Evolutionary conservation across 176 grass and related monocot species (phyloP).

Genomic region (Guadua angustifolia): DNA sequence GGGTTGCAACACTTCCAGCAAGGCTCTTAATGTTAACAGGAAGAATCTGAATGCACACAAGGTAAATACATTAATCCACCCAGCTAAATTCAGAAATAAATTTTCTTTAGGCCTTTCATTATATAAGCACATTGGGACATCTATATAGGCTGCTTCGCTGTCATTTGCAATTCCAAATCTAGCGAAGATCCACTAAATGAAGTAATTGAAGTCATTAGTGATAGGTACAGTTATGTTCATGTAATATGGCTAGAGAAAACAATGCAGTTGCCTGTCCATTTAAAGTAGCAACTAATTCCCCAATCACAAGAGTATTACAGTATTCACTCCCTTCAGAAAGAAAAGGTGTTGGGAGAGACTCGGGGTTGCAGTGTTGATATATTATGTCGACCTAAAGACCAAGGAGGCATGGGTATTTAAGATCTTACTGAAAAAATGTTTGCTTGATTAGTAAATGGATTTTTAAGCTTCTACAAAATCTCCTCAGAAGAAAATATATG

Average conservation of each 20-base stretch:
- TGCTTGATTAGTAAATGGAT: too few relatives aligned
- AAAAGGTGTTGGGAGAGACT: neutral
- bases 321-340: neutral
- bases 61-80: neutral
- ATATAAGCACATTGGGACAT: conserved; percentile 19
- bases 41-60: conserved; percentile 55
- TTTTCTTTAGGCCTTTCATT: conserved; percentile 17
- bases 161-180: neutral
- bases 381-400: too few relatives aligned
- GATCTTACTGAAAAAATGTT: too few relatives aligned
- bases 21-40: conserved; percentile 90
- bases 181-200: neutral
- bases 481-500: too few relatives aligned
- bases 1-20: conserved; percentile 92
- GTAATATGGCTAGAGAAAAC: conserved; percentile 4
- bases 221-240: neutral
- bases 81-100: neutral
- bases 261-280: neutral
- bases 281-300: conserved; percentile 4
- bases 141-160: neutral
- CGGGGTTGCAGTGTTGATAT: neutral
- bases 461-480: too few relatives aligned
- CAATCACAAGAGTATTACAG: neutral
- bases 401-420: too few relatives aligned
- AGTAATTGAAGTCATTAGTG: neutral